Base-by-base conservation (phyloP, 2,329 filamentous ascomycete species). In the Paraconiothyrium brasiliense region DNA sequence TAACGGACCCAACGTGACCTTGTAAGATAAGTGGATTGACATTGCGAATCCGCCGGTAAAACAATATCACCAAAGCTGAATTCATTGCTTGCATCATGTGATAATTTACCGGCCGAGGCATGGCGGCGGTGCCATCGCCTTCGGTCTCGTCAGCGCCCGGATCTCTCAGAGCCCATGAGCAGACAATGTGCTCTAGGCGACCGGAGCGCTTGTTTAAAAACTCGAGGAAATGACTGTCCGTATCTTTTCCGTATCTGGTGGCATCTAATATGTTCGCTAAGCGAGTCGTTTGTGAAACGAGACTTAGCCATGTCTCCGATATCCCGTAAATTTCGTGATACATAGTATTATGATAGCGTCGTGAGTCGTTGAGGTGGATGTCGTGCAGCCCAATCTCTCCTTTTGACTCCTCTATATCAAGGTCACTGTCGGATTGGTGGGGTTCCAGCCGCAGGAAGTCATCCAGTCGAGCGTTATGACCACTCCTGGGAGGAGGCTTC, bases 221-320 rank as follows among this genome's bases (percentile, higher is more conserved):
- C 2, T 68, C 56, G 30, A 57, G 54, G 32, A 68, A 69, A 16
- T 56, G 54, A 37, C 51, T n/a, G 54, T 59, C 51, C 43, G 66
- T 48, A 51, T 59, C 44, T 63, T 59, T 57, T 56, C 44, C 13
- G 54, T 55, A 35, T 57, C 64, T 58, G 47, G 58, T 14, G 22
- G 66, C 64, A n/a, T 68, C 67, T 24, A 68, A 51, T 41, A 68
- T 66, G 63, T 80, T 82, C 14, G 80, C 80, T 13, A 83, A 67
- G 32, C 80, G 70, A 1, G 80, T 82, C 1, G 80, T 81, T 59
- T 82, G 80, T 0, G 81, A 82, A 14, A 83, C 71, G 3, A 82
- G 70, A 37, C 78, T 80, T 2, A 82, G 71, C 79, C 80, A 82
- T 14, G 78, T 80, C 54, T 82, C 80, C 0, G 79, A 74, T 13